These are phyloP conservation scores for Cladosporium sp. DNA, from an alignment of 2,329 filamentous ascomycete genomes.

Conservation along the genomic window DNA sequence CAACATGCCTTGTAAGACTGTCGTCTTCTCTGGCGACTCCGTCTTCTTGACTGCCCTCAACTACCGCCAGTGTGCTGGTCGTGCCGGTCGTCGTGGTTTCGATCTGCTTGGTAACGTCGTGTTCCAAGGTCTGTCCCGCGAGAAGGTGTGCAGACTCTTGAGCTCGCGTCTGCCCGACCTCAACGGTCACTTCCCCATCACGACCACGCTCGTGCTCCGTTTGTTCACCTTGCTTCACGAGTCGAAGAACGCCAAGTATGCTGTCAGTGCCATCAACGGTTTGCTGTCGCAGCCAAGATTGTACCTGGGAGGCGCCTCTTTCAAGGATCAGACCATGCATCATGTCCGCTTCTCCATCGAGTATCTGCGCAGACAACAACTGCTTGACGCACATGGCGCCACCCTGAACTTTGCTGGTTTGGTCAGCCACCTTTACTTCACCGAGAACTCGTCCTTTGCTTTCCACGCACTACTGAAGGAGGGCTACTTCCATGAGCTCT, in stretches of 20 bases:
- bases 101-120: conserved; percentile 80
- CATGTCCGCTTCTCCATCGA: conserved; percentile 81
- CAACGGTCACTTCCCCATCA: conserved; percentile 76
- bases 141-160: conserved; percentile 68
- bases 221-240: conserved; percentile 68
- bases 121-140: conserved; percentile 65
- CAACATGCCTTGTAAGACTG: conserved; percentile 83
- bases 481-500: conserved; percentile 69
- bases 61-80: conserved; percentile 74
- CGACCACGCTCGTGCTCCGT: conserved; percentile 70
- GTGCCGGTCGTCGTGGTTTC: conserved; percentile 78
- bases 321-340: conserved; percentile 70
- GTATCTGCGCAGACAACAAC: conserved; percentile 69
- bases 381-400: conserved; percentile 62
- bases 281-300: conserved; percentile 70
- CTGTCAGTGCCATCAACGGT: conserved; percentile 63
- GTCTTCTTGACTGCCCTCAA: conserved; percentile 73
- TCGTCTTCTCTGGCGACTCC: conserved; percentile 74
- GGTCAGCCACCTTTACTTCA: conserved; percentile 74
- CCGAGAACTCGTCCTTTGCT: conserved; percentile 73
- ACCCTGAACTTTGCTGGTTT: conserved; percentile 73
- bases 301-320: conserved; percentile 69
- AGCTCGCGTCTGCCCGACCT: conserved; percentile 73
- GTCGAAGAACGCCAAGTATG: conserved; percentile 65
- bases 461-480: conserved; percentile 73